Conservation (phyloP, 352 stramenopile species). For the Globisporangium paddicum region DNA sequence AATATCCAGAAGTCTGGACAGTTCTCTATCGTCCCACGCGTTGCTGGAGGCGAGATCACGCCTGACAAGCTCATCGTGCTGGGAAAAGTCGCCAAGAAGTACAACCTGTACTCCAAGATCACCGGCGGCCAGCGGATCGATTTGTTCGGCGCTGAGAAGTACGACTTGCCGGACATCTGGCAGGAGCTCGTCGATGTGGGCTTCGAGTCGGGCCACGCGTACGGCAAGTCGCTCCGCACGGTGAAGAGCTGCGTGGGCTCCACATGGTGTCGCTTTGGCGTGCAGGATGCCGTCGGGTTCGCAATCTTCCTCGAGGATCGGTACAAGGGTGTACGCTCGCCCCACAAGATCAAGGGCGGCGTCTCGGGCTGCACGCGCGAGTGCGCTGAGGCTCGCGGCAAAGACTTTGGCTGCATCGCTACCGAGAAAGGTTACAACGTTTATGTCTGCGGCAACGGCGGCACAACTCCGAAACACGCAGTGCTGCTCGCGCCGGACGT, state of each 20-base stretch:
- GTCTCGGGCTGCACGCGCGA: constrained; percentile 90
- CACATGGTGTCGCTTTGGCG: constrained; percentile 90
- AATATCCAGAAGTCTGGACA: constrained; percentile 93
- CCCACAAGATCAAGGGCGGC: constrained; percentile 91
- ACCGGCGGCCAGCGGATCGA: constrained; percentile 93
- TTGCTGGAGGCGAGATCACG: constrained; percentile 89
- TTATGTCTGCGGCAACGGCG: constrained; percentile 88
- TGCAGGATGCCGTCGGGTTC: constrained; percentile 90
- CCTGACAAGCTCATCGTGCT: constrained; percentile 89
- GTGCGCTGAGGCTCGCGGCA: constrained; percentile 89
- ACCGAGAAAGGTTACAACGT: constrained; percentile 92
- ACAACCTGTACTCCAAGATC: constrained; percentile 92
- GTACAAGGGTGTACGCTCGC: constrained; percentile 90
- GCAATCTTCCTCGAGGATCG: constrained; percentile 89
- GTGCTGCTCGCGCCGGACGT: constrained; percentile 47
- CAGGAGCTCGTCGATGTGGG: constrained; percentile 86
- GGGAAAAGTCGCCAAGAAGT: constrained; percentile 86
- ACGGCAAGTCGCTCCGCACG: constrained; percentile 90
- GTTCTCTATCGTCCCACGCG: constrained; percentile 90
- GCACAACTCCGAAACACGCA: constrained; percentile 82
- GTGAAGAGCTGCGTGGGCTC: constrained; percentile 93
- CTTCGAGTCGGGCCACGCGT: constrained; percentile 91
- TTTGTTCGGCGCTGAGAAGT: constrained; percentile 90
- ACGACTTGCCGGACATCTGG: constrained; percentile 90
- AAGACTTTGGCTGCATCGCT: constrained; percentile 93